phyloP scores from a whole-genome alignment of 768 basidiomycete species.

The Leccinum truebloodii region DNA sequence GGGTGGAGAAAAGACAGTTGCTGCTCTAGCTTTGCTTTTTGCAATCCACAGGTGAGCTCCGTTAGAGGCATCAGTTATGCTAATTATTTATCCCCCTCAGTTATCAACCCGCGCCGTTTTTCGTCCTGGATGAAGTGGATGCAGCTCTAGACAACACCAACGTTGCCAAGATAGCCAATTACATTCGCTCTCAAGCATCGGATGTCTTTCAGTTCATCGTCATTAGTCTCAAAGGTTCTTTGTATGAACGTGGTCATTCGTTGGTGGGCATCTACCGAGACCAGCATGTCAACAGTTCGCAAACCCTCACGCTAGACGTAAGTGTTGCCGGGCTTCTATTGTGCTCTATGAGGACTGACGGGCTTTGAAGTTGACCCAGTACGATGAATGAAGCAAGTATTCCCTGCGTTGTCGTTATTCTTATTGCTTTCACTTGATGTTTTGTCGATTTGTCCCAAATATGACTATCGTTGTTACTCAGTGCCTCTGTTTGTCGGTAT shows the following conservation, averaged over 20 bases:
- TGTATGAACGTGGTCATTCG: slow-evolving; percentile 89
- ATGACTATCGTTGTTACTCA: background rate
- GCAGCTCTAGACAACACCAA: slow-evolving; percentile 99
- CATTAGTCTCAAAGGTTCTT: slow-evolving; percentile 91
- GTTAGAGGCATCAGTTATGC: background rate
- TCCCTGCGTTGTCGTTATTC: slow-evolving; percentile 18
- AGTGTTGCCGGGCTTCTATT: slow-evolving; percentile 21
- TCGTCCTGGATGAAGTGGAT: slow-evolving; percentile 98
- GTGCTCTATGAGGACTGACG: slow-evolving; percentile 9
- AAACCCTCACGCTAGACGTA: slow-evolving; percentile 90
- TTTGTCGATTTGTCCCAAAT: background rate
- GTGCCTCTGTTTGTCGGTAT: background rate
- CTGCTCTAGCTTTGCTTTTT: slow-evolving; percentile 93
- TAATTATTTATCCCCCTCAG: slow-evolving; percentile 39
- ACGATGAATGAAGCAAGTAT: slow-evolving; percentile 25
- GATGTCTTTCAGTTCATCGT: slow-evolving; percentile 93
- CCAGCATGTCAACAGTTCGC: slow-evolving; percentile 90
- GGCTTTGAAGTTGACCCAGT: slow-evolving; percentile 27
- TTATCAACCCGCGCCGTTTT: slow-evolving; percentile 96
- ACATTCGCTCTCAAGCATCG: slow-evolving; percentile 84
- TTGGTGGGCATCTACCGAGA: slow-evolving; percentile 94
- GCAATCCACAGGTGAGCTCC: slow-evolving; percentile 84
- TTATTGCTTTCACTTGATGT: slow-evolving; percentile 23
- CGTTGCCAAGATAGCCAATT: slow-evolving; percentile 92
- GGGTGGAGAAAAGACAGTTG: slow-evolving; percentile 98